Evolutionary conservation across 352 stramenopile genomes (phyloP).

Genomic region (Phytophthora idaei): DNA sequence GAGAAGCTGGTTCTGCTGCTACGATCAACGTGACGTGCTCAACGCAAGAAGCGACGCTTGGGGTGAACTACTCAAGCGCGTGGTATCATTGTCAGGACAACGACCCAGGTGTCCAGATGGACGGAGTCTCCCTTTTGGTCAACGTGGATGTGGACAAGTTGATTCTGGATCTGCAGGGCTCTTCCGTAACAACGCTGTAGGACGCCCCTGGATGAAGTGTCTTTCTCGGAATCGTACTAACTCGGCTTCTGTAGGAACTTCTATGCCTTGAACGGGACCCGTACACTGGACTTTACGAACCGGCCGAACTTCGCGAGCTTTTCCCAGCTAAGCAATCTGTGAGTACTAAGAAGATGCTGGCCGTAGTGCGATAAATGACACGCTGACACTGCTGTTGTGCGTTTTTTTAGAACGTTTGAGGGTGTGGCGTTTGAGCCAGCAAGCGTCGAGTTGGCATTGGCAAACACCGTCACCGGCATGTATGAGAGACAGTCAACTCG

Average conservation of each 20-base stretch:
- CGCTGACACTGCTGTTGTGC: neutral
- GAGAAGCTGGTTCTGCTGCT: neutral
- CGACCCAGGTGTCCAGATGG: neutral
- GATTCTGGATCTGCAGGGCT: conserved; percentile 2
- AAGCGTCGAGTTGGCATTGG: neutral
- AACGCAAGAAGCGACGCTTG: neutral
- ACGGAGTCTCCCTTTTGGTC: conserved; percentile 4
- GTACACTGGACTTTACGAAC: neutral
- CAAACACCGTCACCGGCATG: neutral
- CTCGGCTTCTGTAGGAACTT: conserved; percentile 1
- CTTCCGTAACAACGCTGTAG: conserved; percentile 10
- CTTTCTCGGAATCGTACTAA: neutral
- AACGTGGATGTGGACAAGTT: conserved; percentile 9
- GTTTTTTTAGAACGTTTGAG: neutral
- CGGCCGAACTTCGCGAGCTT: neutral
- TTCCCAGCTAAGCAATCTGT: neutral
- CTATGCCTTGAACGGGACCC: neutral
- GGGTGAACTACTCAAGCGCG: neutral
- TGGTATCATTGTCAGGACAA: neutral
- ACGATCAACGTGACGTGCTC: neutral
- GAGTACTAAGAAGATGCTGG: neutral
- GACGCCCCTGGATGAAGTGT: neutral
- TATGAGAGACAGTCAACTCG: neutral
- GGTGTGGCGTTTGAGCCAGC: conserved; percentile 1
- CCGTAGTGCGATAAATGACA: neutral